A percentile compares a stretch with the other conserved stretches of the same genome.
Conservation (phyloP, 306 rosid genomes). For the Vicia villosa region DNA sequence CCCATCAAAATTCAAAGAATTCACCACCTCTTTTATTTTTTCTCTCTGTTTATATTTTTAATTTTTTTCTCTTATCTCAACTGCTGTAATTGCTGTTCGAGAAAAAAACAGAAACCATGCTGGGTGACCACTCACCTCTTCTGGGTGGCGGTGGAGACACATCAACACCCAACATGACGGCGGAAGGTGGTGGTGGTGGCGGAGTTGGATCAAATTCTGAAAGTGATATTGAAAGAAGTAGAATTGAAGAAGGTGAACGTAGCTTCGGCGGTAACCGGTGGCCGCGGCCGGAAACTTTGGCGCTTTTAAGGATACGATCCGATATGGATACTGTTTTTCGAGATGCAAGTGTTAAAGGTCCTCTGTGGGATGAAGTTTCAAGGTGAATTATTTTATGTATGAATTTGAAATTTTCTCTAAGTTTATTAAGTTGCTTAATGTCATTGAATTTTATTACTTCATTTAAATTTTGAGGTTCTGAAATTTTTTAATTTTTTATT, state of each 20-base stretch:
- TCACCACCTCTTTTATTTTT: conserved; percentile 53
- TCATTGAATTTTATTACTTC: conserved; percentile 2
- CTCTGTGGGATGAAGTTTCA: conserved; percentile 93
- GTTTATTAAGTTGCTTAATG: background rate
- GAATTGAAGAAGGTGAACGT: conserved; percentile 65
- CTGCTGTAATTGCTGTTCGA: conserved; percentile 58
- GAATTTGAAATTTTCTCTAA: background rate
- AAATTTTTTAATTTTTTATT: too few species aligned
- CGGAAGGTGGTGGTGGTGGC: background rate
- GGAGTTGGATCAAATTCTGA: conserved; percentile 64
- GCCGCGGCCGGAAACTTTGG: conserved; percentile 91
- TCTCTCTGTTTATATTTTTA: conserved; percentile 42
- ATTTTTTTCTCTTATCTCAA: conserved; percentile 38
- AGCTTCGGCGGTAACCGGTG: conserved; percentile 89
- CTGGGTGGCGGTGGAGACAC: conserved; percentile 45
- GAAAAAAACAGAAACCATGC: conserved; percentile 52
- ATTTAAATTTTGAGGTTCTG: conserved; percentile 9
- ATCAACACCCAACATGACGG: conserved; percentile 33
- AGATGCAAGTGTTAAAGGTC: conserved; percentile 92
- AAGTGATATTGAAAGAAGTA: conserved; percentile 52
- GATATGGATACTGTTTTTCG: conserved; percentile 89
- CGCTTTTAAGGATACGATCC: conserved; percentile 79
- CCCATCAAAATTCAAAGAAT: conserved; percentile 55
- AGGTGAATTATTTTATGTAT: conserved; percentile 43
- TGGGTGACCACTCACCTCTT: conserved; percentile 54